Base-by-base conservation (phyloP, 345 rosid genomes). In the Dimocarpus longan region DNA sequence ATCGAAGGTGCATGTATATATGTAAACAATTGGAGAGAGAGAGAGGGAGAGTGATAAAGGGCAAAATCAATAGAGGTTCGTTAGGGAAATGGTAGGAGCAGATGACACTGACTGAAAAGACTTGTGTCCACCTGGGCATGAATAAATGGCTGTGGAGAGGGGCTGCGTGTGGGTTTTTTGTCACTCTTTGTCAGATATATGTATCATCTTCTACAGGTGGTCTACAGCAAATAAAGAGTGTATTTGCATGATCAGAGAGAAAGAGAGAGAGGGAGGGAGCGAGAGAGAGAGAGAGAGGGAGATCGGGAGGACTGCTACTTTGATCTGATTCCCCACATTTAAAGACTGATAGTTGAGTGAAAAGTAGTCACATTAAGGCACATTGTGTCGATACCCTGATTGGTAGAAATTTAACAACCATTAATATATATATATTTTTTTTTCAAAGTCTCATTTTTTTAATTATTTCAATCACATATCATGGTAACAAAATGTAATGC, bases 51-150 rank as follows among this genome's bases (percentile, higher is more conserved):
- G n/a, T 48, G 52, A 64, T n/a, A 52, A 8, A 54, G 65, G 50
- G 60, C 65, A 5, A 54, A 9, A 13, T 18, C 64, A 50, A 28
- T 28, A 63, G 63, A 68, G 63, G 73, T 42, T 48, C 66, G 66
- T 69, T 54, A 10, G 22, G 26, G 64, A 80, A 42, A 80, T 84
- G 84, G 86, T 67, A 71, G 73, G 26, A 56, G 77, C 65, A 81
- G 86, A 80, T 37, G 44, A 18, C 9, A 24, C 85, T 84, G 87
- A 86, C 84, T 75, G 87, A 84, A 75, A 82, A 40, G 87, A 80
- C 85, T 78, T 43, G 9, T 78, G 83, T 80, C 80, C 87, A 82
- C 68, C 70, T 70, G 73, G 76, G 71, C 57, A 42, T 82, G 71
- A 67, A 82, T 80, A 24, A 82, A 80, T 85, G 76, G 85, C 76